Percentiles rank a stretch among this genome's conserved stretches.
These are phyloP conservation scores for Xylaria multiplex DNA, from an alignment of 2,329 filamentous ascomycete genomes.

Conservation along the genomic window DNA sequence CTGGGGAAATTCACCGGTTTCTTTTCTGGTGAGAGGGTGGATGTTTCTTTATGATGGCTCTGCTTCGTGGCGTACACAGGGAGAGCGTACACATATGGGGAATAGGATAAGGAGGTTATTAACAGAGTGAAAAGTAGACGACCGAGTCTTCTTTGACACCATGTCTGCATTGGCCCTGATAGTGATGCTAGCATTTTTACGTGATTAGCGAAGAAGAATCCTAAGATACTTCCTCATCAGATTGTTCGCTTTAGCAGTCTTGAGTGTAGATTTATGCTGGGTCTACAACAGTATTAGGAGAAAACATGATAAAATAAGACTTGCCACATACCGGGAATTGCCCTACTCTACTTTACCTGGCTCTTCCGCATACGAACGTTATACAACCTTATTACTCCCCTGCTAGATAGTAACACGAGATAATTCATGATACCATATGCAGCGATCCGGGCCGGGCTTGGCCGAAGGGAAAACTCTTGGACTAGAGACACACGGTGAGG, in stretches of 20 bases:
- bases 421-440: neutral
- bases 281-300: neutral
- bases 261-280: neutral
- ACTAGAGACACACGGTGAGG: neutral
- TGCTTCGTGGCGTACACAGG: neutral
- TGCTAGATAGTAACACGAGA: neutral
- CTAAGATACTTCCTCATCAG: neutral
- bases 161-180: neutral
- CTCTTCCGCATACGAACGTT: neutral
- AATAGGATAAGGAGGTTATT: neutral
- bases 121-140: neutral
- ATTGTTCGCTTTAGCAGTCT: neutral
- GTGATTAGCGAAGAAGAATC: neutral
- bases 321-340: neutral
- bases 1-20: conserved; percentile 33
- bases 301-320: neutral
- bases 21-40: neutral
- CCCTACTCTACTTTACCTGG: neutral
- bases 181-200: conserved; percentile 12
- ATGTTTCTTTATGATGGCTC: neutral
- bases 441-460: neutral
- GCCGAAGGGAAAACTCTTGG: neutral
- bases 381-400: neutral
- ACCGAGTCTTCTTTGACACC: neutral
- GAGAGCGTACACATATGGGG: neutral